A percentile compares a stretch with the other conserved stretches of the same genome.
Evolutionary conservation across 2,329 filamentous ascomycete genomes (phyloP).

Genomic region (Tolypocladium tundrense): DNA sequence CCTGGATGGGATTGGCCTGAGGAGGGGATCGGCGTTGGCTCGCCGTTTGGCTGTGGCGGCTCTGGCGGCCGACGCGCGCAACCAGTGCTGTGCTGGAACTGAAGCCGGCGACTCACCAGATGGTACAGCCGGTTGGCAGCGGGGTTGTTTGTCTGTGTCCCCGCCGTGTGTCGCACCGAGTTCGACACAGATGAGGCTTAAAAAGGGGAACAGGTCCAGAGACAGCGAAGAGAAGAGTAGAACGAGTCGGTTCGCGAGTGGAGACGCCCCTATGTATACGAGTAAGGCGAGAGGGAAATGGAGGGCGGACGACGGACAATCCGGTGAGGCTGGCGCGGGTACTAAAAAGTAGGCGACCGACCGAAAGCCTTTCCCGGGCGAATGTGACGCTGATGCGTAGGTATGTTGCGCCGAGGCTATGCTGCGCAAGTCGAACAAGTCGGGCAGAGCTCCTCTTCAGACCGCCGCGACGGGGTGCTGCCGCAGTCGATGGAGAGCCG

Average conservation of each 20-base stretch:
- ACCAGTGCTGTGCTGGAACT: background rate
- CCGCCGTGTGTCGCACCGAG: background rate
- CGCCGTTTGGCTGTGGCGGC: background rate
- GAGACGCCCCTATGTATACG: background rate
- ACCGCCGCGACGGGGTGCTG: background rate
- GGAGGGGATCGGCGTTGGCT: background rate
- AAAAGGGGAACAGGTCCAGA: background rate
- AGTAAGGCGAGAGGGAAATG: background rate
- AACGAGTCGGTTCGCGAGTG: background rate
- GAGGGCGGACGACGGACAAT: background rate
- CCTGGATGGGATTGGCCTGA: background rate
- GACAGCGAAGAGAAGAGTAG: background rate
- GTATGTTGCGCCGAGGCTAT: background rate
- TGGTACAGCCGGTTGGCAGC: background rate
- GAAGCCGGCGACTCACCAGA: background rate
- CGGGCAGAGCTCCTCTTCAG: background rate
- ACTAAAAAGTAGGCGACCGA: background rate
- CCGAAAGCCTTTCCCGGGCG: background rate
- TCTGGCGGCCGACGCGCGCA: background rate
- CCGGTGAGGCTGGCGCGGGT: background rate
- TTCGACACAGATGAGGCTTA: background rate
- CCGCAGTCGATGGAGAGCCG: background rate
- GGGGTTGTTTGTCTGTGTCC: background rate
- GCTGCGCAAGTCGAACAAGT: background rate
- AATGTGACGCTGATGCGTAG: background rate